Evolutionary conservation across 164 flowering plant species (phyloP).

Genomic region (Macadamia integrifolia): DNA sequence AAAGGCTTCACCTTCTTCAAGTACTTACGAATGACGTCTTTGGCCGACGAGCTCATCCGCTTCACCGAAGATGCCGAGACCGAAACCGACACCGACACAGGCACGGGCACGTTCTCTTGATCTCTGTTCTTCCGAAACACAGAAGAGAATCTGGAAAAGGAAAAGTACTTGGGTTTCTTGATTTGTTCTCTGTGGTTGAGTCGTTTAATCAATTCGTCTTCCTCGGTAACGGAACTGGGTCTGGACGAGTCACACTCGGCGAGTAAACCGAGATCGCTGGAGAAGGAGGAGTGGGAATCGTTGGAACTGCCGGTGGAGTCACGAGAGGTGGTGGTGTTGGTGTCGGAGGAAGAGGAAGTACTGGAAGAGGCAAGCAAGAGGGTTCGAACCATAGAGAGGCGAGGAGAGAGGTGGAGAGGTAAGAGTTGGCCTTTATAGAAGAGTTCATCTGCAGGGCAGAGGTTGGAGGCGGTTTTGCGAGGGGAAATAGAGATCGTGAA

Average conservation of each 20-base stretch:
- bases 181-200: slow-evolving; percentile 6
- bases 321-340: slow-evolving; percentile 49
- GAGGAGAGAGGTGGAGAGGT: slow-evolving; percentile 83
- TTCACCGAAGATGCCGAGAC: slow-evolving; percentile 22
- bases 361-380: slow-evolving; percentile 52
- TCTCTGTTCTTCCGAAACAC: slow-evolving; percentile 42
- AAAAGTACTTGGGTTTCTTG: slow-evolving; percentile 55
- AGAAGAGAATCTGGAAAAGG: slow-evolving; percentile 60
- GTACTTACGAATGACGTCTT: slow-evolving; percentile 70
- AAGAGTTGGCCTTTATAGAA: slow-evolving; percentile 89
- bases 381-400: slow-evolving; percentile 81
- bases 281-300: slow-evolving; percentile 33
- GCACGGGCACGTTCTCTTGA: slow-evolving; percentile 5
- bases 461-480: slow-evolving; percentile 40
- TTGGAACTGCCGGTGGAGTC: slow-evolving; percentile 67
- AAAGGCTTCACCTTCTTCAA: slow-evolving; percentile 82
- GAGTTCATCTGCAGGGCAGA: slow-evolving; percentile 89
- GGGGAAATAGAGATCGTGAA: slow-evolving; percentile 75
- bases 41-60: slow-evolving; percentile 48
- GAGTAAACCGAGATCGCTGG: slow-evolving; percentile 29
- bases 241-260: slow-evolving; percentile 65
- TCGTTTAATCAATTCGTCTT: slow-evolving; percentile 34
- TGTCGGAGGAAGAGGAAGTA: slow-evolving; percentile 42
- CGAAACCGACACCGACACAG: neutral
- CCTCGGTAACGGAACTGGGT: slow-evolving; percentile 69